Evolutionary conservation across 257 asterid genomes (phyloP), one percentile per base, ranked within the genome.

Genomic region (Dorcoceras hygrometricum): DNA sequence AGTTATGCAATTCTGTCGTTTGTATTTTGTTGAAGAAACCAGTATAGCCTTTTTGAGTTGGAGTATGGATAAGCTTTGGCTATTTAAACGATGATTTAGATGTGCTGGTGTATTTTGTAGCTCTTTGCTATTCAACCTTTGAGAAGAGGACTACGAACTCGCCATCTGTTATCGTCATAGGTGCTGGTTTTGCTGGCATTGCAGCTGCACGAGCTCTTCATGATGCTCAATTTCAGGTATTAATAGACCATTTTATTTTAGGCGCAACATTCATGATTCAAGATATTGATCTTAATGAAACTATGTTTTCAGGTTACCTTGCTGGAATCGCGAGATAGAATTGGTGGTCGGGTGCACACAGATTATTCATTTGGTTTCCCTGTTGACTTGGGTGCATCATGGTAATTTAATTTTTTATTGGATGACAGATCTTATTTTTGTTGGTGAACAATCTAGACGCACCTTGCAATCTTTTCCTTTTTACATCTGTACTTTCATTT

Each of bases 331-430:
- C 95, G 89, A 59, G 93, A 87, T 70, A 84, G 97, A 83, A 84
- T 94, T 62, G 99, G 96, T 43, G 99, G 99, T 25, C 95, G 99
- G 65, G 89, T 94, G 72, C 89, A 71, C 70, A 94, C 99, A 16
- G 97, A 94, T 72, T 82, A 90, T 81, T 83, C 99, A 9, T 90
- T 94, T 75, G 99, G 97, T 62, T 94, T 95, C 79, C 96, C 99
- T 23, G 80, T 94, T 66, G 99, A 94, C 76, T 88, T 94, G 97
- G 99, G 99, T 71, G 99, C 99, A 68, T 94, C 99, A 82, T 94
- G 99, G 99, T 73, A 81, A 60, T 82, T 63, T 76, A 34, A 9
- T 31, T 54, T 51, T 8, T 28, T 71, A 10, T 11, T 62, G 50
- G 3, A n/a, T 22, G 31, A 24, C 62, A 27, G 4, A 19, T 39